Percentiles rank a stretch among this genome's conserved stretches.
Evolutionary conservation across 495 filamentous ascomycete species (phyloP).

Genomic region (Sabuloglossum arenarium): DNA sequence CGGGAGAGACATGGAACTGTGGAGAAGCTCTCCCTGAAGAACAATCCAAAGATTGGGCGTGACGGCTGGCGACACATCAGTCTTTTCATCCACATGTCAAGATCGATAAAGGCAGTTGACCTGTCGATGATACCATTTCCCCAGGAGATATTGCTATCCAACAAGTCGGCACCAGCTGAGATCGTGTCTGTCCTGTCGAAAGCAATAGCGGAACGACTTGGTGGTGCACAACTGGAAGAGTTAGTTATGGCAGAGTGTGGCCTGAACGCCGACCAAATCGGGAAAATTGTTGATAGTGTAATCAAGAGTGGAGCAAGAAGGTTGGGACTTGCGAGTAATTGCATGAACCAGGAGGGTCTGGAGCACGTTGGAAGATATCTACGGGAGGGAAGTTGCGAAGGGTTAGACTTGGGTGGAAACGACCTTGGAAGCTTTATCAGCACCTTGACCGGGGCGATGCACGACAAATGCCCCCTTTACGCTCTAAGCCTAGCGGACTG

Average conservation of each 20-base stretch:
- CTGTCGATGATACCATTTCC: conserved; percentile 76
- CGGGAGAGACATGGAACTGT: conserved; percentile 42
- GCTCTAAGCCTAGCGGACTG: conserved; percentile 79
- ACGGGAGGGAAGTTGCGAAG: conserved; percentile 55
- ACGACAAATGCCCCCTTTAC: conserved; percentile 43
- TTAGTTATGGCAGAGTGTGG: conserved; percentile 65
- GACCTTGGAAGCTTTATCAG: conserved; percentile 49
- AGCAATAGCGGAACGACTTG: conserved; percentile 54
- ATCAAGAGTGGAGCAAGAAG: conserved; percentile 52
- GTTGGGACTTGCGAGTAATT: conserved; percentile 65
- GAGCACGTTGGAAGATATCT: conserved; percentile 59
- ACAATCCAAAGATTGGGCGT: conserved; percentile 59
- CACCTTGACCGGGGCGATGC: conserved; percentile 40
- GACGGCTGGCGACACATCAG: conserved; percentile 87
- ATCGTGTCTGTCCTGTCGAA: conserved; percentile 42
- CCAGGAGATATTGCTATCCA: conserved; percentile 12
- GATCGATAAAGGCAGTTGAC: conserved; percentile 69
- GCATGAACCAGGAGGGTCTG: conserved; percentile 48
- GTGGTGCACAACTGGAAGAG: conserved; percentile 57
- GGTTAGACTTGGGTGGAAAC: conserved; percentile 88
- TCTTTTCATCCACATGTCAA: conserved; percentile 75
- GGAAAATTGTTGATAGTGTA: conserved; percentile 52
- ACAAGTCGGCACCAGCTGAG: conserved; percentile 16
- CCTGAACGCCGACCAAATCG: conserved; percentile 45
- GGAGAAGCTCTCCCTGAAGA: conserved; percentile 76